Evolutionary conservation across 2,329 filamentous ascomycete species (phyloP).

Genomic region (Pseudocercospora crystallina): DNA sequence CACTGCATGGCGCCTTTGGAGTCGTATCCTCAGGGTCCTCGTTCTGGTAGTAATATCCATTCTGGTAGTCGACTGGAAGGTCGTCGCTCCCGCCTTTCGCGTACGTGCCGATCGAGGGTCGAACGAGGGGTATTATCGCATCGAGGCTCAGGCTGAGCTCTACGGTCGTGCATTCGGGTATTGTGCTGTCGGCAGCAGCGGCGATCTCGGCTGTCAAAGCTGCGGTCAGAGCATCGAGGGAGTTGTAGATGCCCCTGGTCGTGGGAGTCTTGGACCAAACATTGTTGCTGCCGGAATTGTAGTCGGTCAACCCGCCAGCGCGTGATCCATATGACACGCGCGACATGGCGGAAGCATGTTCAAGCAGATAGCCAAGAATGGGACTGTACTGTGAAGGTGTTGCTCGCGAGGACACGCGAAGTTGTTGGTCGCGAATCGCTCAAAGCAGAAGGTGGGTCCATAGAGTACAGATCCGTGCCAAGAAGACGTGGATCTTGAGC

Average conservation of each 20-base stretch:
- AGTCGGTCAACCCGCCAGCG: constrained; percentile 25
- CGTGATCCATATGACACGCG: constrained; percentile 30
- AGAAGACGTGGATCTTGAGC: too few relatives aligned
- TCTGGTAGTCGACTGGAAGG: constrained; percentile 32
- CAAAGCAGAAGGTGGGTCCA: too few relatives aligned
- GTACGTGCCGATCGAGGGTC: constrained; percentile 32
- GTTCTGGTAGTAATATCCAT: constrained; percentile 12
- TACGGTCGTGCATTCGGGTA: constrained; percentile 25
- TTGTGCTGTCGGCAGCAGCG: constrained; percentile 11
- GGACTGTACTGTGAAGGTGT: too few relatives aligned
- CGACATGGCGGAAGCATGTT: constrained; percentile 9
- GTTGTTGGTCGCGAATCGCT: too few relatives aligned
- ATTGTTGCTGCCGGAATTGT: constrained; percentile 14
- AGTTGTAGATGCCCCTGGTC: constrained; percentile 21
- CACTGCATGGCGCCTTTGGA: constrained; percentile 24
- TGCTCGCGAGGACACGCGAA: too few relatives aligned
- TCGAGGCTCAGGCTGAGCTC: constrained; percentile 25
- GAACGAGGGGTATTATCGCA: constrained; percentile 26
- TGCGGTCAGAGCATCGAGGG: constrained; percentile 23
- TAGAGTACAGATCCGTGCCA: too few relatives aligned
- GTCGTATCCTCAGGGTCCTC: constrained; percentile 12
- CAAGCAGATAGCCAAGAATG: not conserved
- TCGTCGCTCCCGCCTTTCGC: constrained; percentile 30
- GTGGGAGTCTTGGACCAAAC: constrained; percentile 2
- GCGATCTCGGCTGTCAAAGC: constrained; percentile 24